These are phyloP conservation scores for Pleurotus salmoneostramineus DNA, from an alignment of 768 basidiomycete genomes.

Conservation along the genomic window DNA sequence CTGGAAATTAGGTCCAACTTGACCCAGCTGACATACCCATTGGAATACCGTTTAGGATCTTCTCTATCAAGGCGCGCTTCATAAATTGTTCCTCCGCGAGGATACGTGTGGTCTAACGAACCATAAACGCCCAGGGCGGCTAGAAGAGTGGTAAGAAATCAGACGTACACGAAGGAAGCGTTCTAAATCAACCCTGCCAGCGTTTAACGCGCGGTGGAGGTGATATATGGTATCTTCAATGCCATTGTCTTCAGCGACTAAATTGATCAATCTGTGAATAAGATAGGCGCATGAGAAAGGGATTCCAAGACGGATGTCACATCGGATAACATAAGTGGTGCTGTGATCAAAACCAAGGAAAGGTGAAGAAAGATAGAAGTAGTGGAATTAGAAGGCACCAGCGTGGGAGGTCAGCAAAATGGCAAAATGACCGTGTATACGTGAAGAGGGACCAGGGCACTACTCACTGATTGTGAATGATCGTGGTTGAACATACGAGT, in stretches of 20 bases:
- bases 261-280: conserved; percentile 73
- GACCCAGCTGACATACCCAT: conserved; percentile 39
- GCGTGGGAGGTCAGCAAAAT: conserved; percentile 8
- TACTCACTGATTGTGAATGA: conserved; percentile 95
- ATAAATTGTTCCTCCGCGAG: conserved; percentile 96
- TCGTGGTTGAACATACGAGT: conserved; percentile 90
- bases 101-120: conserved; percentile 67
- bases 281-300: conserved; percentile 7
- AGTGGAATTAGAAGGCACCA: conserved; percentile 1
- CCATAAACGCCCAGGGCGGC: not conserved
- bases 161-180: conserved; percentile 81
- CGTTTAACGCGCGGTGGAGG: conserved; percentile 87
- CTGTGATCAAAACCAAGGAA: not conserved
- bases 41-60: conserved; percentile 67
- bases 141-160: conserved; percentile 11
- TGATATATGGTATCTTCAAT: conserved; percentile 99
- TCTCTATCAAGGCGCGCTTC: conserved; percentile 92
- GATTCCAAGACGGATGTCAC: not conserved
- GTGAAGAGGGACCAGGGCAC: not conserved
- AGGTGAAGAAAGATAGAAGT: not conserved
- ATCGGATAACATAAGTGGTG: not conserved
- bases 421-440: conserved; percentile 8
- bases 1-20: conserved; percentile 35
- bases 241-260: conserved; percentile 99
- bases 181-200: conserved; percentile 90